Conservation (phyloP, 2,329 filamentous ascomycete genomes). For the Coniochaeta sp. region DNA sequence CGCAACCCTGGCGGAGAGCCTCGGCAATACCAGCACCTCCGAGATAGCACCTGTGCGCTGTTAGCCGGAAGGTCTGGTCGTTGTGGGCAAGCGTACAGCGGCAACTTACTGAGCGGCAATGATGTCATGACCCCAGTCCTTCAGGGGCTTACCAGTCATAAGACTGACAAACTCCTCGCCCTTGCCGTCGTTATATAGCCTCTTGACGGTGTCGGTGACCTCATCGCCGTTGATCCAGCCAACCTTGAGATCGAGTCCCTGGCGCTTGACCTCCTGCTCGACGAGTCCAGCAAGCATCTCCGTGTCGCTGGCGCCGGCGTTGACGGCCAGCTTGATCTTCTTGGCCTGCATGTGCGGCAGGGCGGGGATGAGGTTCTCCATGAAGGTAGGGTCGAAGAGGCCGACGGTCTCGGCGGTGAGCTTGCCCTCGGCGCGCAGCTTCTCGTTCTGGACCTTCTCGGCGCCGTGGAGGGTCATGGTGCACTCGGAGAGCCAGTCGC, state of each 20-base stretch:
- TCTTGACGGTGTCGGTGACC: constrained; percentile 14
- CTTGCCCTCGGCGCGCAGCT: constrained; percentile 13
- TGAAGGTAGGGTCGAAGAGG: constrained; percentile 22
- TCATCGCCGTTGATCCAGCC: constrained; percentile 26
- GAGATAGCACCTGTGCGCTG: constrained; percentile 28
- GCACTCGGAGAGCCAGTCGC: constrained; percentile 24
- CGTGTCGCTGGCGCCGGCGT: constrained; percentile 24
- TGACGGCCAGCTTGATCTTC: constrained; percentile 23
- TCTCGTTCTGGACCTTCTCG: constrained; percentile 17
- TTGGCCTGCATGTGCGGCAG: constrained; percentile 17
- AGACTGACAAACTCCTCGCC: constrained; percentile 10
- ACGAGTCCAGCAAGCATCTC: constrained; percentile 12
- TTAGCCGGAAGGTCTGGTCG: not conserved
- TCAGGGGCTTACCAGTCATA: constrained; percentile 9
- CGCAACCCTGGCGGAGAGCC: constrained; percentile 23
- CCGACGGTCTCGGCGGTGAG: constrained; percentile 12
- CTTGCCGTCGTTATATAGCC: constrained; percentile 8
- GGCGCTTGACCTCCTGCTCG: constrained; percentile 11
- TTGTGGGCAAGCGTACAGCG: not conserved
- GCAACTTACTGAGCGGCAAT: constrained; percentile 9
- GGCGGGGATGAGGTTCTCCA: constrained; percentile 24
- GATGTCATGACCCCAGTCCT: constrained; percentile 11
- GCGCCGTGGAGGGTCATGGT: constrained; percentile 25
- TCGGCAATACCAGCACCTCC: constrained; percentile 31
- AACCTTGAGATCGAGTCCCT: constrained; percentile 20